Evolutionary conservation across 139 green algal genomes (phyloP), one percentile per base, ranked within the genome.

Genomic region (Volvox reticuliferus): DNA sequence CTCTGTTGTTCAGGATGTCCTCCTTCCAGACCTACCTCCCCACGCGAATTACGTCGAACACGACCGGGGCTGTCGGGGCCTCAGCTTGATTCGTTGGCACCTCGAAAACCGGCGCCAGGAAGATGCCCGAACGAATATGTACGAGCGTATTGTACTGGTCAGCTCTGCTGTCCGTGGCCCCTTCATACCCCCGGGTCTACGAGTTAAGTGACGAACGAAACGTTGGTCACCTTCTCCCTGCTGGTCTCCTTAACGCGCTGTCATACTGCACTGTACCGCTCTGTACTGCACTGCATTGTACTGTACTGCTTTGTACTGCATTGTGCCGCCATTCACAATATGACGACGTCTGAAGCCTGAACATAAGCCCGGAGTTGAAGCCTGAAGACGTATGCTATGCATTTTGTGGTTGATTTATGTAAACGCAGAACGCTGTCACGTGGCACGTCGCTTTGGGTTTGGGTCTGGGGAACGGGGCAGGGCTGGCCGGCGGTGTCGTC

Each of bases 101-200:
- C 85, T 89, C 1, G 30, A 19, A 32, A 67, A 33, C 22, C 32
- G 50, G 1, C 6, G 30, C n/a, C 26, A 30, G 21, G 19, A 35
- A 20, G 62, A 61, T 9, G 32, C 0, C 62, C 12, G 26, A 9
- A 20, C 20, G 18, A 55, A 55, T 55, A 55, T 9, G 44, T 55
- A 55, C 44, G 37, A 55, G 0, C 37, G n/a, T 28, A 1, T 82
- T 21, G 85, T 82, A 9, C 69, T 89, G 44, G 6, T 67, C 69
- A 89, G 65, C 37, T 89, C 85, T 18, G 69, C 85, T 14, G 85
- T 89, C 6, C 37, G 85, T 0, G 85, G 85, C 6, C 85, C 85
- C 28, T 89, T 89, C 85, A 73, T 89, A 2, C 85, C 85, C 1
- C 85, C 85, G 12, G 69, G 85, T 17, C n/a, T 89, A 50, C 37